phyloP scores from a whole-genome alignment of 495 filamentous ascomycete species.

The Astrocystis sublimbata region DNA sequence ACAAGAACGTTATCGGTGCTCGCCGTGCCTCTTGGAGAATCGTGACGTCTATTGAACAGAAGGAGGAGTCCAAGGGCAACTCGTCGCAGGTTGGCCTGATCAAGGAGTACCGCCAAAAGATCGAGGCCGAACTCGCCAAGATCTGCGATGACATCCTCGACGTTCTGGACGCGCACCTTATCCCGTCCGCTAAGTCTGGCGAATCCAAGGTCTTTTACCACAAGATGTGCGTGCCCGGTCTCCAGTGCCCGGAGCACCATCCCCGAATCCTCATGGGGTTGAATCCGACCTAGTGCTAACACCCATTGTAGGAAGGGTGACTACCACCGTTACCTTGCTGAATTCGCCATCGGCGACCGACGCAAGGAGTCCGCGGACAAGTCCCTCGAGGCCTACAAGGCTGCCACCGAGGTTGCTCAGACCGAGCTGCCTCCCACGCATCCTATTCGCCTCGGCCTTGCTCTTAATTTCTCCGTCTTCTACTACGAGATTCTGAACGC shows the following conservation, averaged over 20 bases:
- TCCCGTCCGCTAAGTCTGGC: constrained; percentile 92
- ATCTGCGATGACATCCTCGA: constrained; percentile 99
- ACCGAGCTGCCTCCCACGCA: constrained; percentile 98
- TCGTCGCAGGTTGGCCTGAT: constrained; percentile 87
- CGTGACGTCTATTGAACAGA: constrained; percentile 99
- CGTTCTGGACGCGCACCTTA: constrained; percentile 93
- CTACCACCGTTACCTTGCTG: constrained; percentile 99
- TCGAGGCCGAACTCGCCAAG: constrained; percentile 96
- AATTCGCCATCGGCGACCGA: constrained; percentile 96
- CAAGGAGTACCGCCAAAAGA: constrained; percentile 99
- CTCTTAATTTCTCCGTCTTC: constrained; percentile 99
- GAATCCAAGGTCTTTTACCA: constrained; percentile 99
- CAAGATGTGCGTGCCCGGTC: constrained; percentile 77
- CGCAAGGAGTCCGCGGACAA: constrained; percentile 96
- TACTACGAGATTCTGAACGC: constrained; percentile 99
- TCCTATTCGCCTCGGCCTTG: constrained; percentile 97
- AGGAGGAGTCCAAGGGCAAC: constrained; percentile 99
- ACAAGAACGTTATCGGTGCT: constrained; percentile 99
- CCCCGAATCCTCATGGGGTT: background rate
- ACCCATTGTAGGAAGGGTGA: constrained; percentile 84
- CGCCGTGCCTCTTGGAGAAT: constrained; percentile 99
- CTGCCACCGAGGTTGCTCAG: constrained; percentile 95
- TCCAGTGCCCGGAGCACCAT: background rate
- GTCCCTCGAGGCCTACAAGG: constrained; percentile 98
- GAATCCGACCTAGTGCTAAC: constrained; percentile 30